Evolutionary conservation across 352 stramenopile species (phyloP).

Genomic region (Phytophthora megakarya): DNA sequence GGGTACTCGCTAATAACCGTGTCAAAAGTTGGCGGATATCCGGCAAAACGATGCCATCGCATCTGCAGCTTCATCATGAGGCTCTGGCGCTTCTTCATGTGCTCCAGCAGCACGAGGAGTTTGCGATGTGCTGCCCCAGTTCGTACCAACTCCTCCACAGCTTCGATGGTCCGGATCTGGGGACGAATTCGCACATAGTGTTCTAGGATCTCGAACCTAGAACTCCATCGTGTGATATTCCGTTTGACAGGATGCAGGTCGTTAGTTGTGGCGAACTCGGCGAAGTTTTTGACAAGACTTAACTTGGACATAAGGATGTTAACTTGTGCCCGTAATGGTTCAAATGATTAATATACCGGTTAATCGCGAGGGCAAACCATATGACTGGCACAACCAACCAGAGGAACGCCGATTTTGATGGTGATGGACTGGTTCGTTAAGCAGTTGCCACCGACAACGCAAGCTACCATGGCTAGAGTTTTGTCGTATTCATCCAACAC

Average conservation of each 20-base stretch:
- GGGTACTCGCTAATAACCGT: not conserved
- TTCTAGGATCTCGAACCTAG: slow-evolving; percentile 3
- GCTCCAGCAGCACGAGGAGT: slow-evolving; percentile 16
- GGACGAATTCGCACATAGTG: not conserved
- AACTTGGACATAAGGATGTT: too few species aligned
- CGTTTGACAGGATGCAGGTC: not conserved
- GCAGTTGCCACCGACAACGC: too few species aligned
- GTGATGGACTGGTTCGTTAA: too few species aligned
- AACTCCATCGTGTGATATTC: too few species aligned
- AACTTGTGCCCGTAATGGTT: too few species aligned
- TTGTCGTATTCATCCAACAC: too few species aligned
- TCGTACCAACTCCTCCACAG: not conserved
- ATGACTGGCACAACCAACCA: slow-evolving; percentile 5
- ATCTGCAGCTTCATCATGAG: slow-evolving; percentile 3
- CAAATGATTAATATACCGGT: too few species aligned
- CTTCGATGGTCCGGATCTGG: not conserved
- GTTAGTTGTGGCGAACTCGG: not conserved
- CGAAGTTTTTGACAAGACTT: too few species aligned
- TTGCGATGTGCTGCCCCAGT: not conserved
- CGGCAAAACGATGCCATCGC: not conserved
- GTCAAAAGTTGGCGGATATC: not conserved
- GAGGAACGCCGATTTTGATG: too few species aligned
- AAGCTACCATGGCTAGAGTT: too few species aligned
- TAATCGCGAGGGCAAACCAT: too few species aligned
- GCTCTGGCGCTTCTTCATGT: slow-evolving; percentile 22